Percentiles rank a stretch among this genome's conserved stretches.
phyloP scores from a whole-genome alignment of 129 eudicot genomes.

The Helianthus tuberosus region DNA sequence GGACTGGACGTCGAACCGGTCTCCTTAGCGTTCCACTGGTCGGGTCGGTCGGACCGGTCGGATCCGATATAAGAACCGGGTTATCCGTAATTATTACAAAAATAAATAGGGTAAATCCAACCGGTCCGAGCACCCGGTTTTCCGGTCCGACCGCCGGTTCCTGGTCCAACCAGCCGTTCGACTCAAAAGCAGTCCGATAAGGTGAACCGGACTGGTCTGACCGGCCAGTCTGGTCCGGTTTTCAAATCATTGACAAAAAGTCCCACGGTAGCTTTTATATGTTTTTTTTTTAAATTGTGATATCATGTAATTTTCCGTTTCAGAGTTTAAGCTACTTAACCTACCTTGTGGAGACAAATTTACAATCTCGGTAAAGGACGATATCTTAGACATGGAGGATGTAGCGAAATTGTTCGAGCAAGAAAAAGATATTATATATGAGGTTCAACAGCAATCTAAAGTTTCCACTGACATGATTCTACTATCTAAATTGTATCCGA shows the following conservation, averaged over 20 bases:
- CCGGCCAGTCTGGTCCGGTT: no score
- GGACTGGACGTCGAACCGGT: no score
- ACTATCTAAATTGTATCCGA: slow-evolving; percentile 53
- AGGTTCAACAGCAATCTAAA: slow-evolving; percentile 44
- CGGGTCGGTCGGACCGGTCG: no score
- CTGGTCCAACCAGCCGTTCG: no score
- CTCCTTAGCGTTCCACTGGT: no score
- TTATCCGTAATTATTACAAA: no score
- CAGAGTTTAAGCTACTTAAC: slow-evolving; percentile 63
- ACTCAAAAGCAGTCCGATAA: no score
- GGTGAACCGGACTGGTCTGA: no score
- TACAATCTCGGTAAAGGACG: slow-evolving; percentile 63
- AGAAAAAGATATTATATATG: slow-evolving; percentile 49
- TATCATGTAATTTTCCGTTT: slow-evolving; percentile 5
- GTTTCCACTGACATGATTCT: slow-evolving; percentile 55
- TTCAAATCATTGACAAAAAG: neutral
- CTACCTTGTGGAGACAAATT: slow-evolving; percentile 68
- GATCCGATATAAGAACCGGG: no score
- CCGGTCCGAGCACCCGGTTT: no score
- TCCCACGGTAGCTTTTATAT: neutral
- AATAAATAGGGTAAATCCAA: no score
- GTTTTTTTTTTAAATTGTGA: slow-evolving; percentile 12
- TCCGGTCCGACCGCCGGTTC: no score
- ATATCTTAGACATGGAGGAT: slow-evolving; percentile 71
- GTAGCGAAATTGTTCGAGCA: slow-evolving; percentile 81